Base-by-base conservation (phyloP, 768 basidiomycete genomes). In the Pleurotus pulmonarius region DNA sequence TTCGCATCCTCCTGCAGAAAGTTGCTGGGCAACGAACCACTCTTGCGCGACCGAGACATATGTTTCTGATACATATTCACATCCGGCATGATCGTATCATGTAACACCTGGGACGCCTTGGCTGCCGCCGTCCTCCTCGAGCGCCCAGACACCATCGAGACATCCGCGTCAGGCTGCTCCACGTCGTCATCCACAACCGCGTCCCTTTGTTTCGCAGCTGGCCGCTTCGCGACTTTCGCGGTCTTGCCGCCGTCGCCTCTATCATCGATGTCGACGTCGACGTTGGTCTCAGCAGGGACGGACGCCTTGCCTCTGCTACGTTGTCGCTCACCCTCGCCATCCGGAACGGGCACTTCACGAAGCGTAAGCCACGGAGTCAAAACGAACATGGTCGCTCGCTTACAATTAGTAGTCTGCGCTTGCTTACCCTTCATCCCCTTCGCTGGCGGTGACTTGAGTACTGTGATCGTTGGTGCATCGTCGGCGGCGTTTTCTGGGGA, bases 31-130 rank as follows among this genome's bases (percentile, higher is more conserved):
- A 62, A 65, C 70, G 64, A 64, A 71, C 70, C 68, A 65, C 47
- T 60, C 69, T 69, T 65, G 66, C 56, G 47, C 66, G 64, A 29
- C 69, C 67, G 56, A 64, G 58, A 63, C 74, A 81, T 75, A 71
- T 93, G 86, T 61, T 80, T 80, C 66, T 92, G 82, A 63, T 78
- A 93, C 56, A 75, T 80, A 40, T 85, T 60, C 2, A 91, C 75
- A 61, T 94, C 92, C 0, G 91, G 91, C 85, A 93, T 92, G 56
- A 93, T 73, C 72, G 81, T 69, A 65, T 85, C 58, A 73, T 83
- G 64, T 76, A 93, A 61, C 70, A 75, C 62, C 77, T 85, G 68
- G 46, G 70, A 67, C 1, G 82, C 81, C 56, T 72, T 75, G 22
- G 69, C 63, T 9, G 81, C 80, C 22, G 82, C 81, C 9, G 60